A percentile compares a stretch with the other conserved stretches of the same genome.
Conservation (phyloP, 179 eudicot genomes). For the Camellia oleifera region DNA sequence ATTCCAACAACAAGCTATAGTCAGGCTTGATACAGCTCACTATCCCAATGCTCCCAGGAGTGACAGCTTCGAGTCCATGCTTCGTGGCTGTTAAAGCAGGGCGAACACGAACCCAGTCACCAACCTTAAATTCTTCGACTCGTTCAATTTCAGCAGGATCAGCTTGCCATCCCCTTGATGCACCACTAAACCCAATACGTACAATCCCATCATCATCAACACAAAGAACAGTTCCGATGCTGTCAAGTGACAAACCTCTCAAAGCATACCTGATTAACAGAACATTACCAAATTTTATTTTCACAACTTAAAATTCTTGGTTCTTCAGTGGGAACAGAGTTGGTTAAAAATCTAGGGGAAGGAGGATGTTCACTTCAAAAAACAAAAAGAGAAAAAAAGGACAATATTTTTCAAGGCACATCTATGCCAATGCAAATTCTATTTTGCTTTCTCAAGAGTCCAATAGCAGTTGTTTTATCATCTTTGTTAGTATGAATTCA, state of each 20-base stretch:
- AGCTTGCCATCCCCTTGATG: constrained; percentile 98
- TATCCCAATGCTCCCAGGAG: constrained; percentile 92
- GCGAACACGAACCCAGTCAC: constrained; percentile 96
- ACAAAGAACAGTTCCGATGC: constrained; percentile 88
- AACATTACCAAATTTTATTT: background rate
- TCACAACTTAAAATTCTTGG: background rate
- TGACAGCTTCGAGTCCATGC: constrained; percentile 87
- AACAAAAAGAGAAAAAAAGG: background rate
- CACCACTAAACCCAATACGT: constrained; percentile 96
- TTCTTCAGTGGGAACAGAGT: background rate
- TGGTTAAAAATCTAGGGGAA: background rate
- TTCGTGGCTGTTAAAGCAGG: constrained; percentile 84
- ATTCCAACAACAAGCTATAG: constrained; percentile 70
- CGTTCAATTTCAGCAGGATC: constrained; percentile 97
- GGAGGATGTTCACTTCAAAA: background rate
- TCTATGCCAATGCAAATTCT: background rate
- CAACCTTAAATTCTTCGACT: constrained; percentile 90
- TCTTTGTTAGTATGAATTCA: background rate
- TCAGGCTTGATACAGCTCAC: constrained; percentile 90
- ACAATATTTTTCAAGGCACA: background rate
- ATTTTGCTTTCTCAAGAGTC: background rate
- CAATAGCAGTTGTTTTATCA: background rate
- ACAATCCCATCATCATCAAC: constrained; percentile 96
- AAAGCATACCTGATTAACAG: constrained; percentile 64
- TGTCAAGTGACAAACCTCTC: constrained; percentile 83